Base-by-base conservation (phyloP, 1,139 yeast genomes). In the Pichia sp. region DNA sequence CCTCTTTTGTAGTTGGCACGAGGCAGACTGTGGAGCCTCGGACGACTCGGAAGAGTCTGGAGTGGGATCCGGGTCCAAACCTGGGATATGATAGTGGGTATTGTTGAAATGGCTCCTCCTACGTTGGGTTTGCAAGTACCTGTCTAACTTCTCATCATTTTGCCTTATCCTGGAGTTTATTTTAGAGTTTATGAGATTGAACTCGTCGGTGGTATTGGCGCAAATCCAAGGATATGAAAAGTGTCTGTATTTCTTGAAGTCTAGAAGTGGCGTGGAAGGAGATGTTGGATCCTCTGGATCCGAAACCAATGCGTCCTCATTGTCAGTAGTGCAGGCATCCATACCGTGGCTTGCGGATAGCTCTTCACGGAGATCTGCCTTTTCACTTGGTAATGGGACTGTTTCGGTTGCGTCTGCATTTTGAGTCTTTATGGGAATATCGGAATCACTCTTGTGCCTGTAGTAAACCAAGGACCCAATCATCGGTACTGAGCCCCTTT, bases 381-480 rank as follows among this genome's bases (percentile, higher is more conserved):
- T 42, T 13, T 9, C 31, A 16, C n/a, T n/a, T 6, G 45, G 45
- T 9, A 26, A 9, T 9, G 36, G 45, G 7, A 42, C 36, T 16
- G 37, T n/a, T 49, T 44, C 28, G 28, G 8, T 18, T 47, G 50
- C 47, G 52, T 30, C 36, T 2, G 16, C 10, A n/a, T 16, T 16
- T 7, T 31, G 2, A 12, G 36, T 13, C 37, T 34, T 13, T 5
- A 13, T 34, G 9, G n/a, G 18, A 16, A 34, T 30, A 13, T 30
- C 44, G 9, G 21, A 31, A 3, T 12, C 22, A 7, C 28, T 22
- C 40, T 57, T 58, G 25, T 54, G 53, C 50, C 52, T 58, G 37
- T 54, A 61, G 45, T 61, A 64, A 1, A 64, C 59, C 22, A 64
- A 43, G 6, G 67, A 64, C 3, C 66, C 66, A 23, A 62, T 56